These are phyloP conservation scores for Exophiala oligosperma DNA, from an alignment of 2,329 filamentous ascomycete genomes.

Conservation along the genomic window DNA sequence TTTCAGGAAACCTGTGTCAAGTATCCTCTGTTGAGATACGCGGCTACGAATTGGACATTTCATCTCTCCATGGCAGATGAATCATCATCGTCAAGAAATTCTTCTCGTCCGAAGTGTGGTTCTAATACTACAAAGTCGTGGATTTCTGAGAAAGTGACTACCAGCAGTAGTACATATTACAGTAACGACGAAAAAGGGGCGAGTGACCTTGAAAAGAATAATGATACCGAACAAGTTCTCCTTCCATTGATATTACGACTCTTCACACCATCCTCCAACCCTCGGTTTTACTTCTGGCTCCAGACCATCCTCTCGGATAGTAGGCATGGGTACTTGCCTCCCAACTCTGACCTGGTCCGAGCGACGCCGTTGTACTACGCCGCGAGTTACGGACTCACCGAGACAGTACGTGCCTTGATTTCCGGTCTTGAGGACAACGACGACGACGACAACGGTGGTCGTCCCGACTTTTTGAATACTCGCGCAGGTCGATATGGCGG, in stretches of 20 bases:
- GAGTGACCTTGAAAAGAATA: neutral
- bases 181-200: too few relatives aligned
- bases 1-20: slow-evolving; percentile 1
- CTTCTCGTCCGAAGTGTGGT: too few relatives aligned
- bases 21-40: slow-evolving; percentile 19
- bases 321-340: slow-evolving; percentile 13
- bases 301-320: slow-evolving; percentile 22
- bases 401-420: slow-evolving; percentile 9
- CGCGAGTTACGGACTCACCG: slow-evolving; percentile 18
- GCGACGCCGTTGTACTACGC: slow-evolving; percentile 20
- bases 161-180: too few relatives aligned
- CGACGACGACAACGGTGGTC: neutral
- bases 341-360: slow-evolving; percentile 1
- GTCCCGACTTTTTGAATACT: neutral
- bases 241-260: slow-evolving; percentile 17
- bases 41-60: slow-evolving; percentile 18
- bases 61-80: slow-evolving; percentile 11
- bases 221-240: slow-evolving; percentile 8
- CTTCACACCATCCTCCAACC: slow-evolving; percentile 11
- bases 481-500: slow-evolving; percentile 21
- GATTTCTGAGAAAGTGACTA: too few relatives aligned
- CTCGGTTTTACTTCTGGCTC: slow-evolving; percentile 21
- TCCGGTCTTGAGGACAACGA: slow-evolving; percentile 5
- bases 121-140: too few relatives aligned
- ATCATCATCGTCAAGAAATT: too few relatives aligned